These are phyloP conservation scores for Vitis cinerea DNA, from an alignment of 164 flowering plant species.

Conservation along the genomic window DNA sequence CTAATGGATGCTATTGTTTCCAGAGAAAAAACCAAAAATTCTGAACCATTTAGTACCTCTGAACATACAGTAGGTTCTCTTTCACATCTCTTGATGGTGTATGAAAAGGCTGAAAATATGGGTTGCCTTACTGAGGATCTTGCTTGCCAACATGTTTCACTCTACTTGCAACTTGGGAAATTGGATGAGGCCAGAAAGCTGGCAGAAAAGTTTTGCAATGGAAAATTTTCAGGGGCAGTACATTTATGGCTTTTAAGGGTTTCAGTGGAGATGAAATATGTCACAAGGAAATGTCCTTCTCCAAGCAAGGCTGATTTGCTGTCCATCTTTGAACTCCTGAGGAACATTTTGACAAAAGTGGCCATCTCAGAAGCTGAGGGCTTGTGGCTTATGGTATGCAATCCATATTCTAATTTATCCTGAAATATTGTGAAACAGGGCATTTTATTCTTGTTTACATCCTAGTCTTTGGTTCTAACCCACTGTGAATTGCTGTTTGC, in stretches of 20 bases:
- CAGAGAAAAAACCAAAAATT: constrained; percentile 21
- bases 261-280: constrained; percentile 55
- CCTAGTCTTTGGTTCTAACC: too few relatives aligned
- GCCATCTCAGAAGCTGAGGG: constrained; percentile 60
- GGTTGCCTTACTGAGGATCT: constrained; percentile 77
- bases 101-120: constrained; percentile 65
- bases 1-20: constrained; percentile 46
- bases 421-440: background rate
- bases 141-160: constrained; percentile 66
- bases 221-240: constrained; percentile 40
- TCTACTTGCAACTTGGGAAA: constrained; percentile 55
- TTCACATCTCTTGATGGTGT: constrained; percentile 50
- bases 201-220: constrained; percentile 60
- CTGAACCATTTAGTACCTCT: constrained; percentile 7
- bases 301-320: constrained; percentile 45
- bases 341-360: constrained; percentile 40
- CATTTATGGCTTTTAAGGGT: constrained; percentile 62
- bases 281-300: constrained; percentile 31
- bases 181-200: constrained; percentile 65
- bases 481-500: too few relatives aligned
- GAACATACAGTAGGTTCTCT: constrained; percentile 20
- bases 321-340: constrained; percentile 55
- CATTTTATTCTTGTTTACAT: too few relatives aligned
- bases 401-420: background rate
- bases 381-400: constrained; percentile 86